Base-by-base conservation (phyloP, 176 grass and related monocot species). In the Thinopyrum elongatum region DNA sequence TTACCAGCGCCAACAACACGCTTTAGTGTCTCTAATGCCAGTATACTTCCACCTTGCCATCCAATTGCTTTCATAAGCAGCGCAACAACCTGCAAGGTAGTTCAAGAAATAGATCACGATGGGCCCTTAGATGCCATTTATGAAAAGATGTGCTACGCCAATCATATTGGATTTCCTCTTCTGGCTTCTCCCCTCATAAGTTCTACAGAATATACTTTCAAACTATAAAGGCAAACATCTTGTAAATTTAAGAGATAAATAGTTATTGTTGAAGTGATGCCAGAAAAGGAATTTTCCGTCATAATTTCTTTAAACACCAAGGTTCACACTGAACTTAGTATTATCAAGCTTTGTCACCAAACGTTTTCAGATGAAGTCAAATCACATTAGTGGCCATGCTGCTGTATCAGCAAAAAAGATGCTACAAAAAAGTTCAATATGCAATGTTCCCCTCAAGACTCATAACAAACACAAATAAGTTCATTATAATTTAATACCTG, bases 21-120 rank as follows among this genome's bases (percentile, higher is more conserved):
- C 77, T 99, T 96, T 87, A 99, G 82, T 28, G 94, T 99, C 77
- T 99, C 97, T 87, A 99, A 86, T 35, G 97, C 97, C 34, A 99
- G 85, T 90, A 96, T 96, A 88, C 94, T 90, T 62, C 97, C 94
- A 72, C 94, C 92, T 96, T 99, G 97, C 97, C 97, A 99, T 77
- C 97, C 94, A 86, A 99, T 99, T 46, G 97, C 92, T 94, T 99
- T 99, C 97, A 99, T 96, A 47, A 99, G 94, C 73, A 99, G 90
- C 55, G 97, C 92, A 68, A 99, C 97, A 78, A 99, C 92, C 97
- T 99, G 79, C 71, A 98, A 69, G 19, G 61, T 23, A 82, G 73
- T 71, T 80, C 38, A 78, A 84, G 76, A 61, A 87, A 82, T 82
- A 81, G 8, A 77, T 81, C 60, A 71, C 21, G 39, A 44, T 55